Base-by-base conservation (phyloP, 306 rosid species). In the Gastrolobium bilobum region DNA sequence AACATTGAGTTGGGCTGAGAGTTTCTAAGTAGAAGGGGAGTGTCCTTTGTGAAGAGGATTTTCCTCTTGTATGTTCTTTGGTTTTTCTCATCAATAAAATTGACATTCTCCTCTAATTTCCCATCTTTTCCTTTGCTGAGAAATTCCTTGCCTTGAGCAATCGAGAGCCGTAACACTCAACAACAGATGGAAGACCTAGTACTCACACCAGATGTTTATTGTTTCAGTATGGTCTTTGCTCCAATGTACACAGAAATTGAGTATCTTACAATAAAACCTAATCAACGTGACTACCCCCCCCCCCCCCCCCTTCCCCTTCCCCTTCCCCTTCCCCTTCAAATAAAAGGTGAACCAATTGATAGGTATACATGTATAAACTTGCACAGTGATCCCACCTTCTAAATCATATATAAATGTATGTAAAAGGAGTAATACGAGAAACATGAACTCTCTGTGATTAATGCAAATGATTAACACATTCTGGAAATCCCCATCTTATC, bases 151-250 rank as follows among this genome's bases (percentile, higher is more conserved):
- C 26, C 26, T 1, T 20, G 26, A 20, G 26, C 26, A 20, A 20
- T 20, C 26, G 26, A 20, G 26, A 20, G 26, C 26, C 26, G 26
- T 20, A 20, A 20, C 26, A 20, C 26, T 20, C 26, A 20, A 20
- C 26, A 81, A 40, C 65, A 75, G 71, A 81, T 72, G 70, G 60
- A 69, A 73, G 60, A 57, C 43, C 44, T 76, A 10, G 65, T 42
- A 76, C 42, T 48, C 75, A 77, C 77, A 57, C n/a, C 46, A 59
- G 34, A 67, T 38, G 66, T 30, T 42, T 34, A 43, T 74, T 64
- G 52, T 14, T 60, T 58, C 40, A 65, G 48, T 56, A 71, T 31
- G 62, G 78, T 69, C 66, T 70, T 60, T 47, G 43, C 64, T 61
- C 78, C 47, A 35, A 29, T 50, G 47, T 39, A 52, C 61, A 76